Evolutionary conservation across 2,329 filamentous ascomycete genomes (phyloP).

Genomic region (Colletotrichum abscissum): DNA sequence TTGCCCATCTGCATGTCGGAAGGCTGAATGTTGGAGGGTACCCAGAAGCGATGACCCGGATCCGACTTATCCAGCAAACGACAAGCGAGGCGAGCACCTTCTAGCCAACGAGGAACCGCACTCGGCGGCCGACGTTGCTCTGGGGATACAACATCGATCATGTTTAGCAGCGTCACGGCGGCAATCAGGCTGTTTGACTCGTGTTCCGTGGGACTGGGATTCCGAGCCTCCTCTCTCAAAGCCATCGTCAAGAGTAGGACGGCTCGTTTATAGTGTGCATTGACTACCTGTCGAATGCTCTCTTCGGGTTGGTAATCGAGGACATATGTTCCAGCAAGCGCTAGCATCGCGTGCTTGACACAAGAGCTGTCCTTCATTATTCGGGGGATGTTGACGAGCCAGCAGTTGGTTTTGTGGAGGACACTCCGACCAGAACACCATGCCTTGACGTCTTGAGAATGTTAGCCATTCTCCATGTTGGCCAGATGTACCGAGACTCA

Average conservation of each 20-base stretch:
- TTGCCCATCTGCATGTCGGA: slow-evolving; percentile 49
- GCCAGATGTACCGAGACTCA: slow-evolving; percentile 1
- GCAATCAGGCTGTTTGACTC: slow-evolving; percentile 30
- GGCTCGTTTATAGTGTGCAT: slow-evolving; percentile 41
- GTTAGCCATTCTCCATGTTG: neutral
- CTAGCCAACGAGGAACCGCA: slow-evolving; percentile 50
- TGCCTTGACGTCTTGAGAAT: slow-evolving; percentile 47
- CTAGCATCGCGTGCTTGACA: slow-evolving; percentile 51
- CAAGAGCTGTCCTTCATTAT: slow-evolving; percentile 48
- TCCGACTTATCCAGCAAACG: slow-evolving; percentile 48
- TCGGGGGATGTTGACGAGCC: slow-evolving; percentile 52
- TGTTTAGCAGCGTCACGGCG: slow-evolving; percentile 41
- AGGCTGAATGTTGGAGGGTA: slow-evolving; percentile 46
- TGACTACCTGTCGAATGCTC: slow-evolving; percentile 45
- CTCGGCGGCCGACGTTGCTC: slow-evolving; percentile 48
- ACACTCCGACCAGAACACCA: slow-evolving; percentile 55
- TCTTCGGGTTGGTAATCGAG: slow-evolving; percentile 52
- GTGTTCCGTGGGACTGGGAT: slow-evolving; percentile 1
- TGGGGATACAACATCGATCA: slow-evolving; percentile 44
- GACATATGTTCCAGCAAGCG: slow-evolving; percentile 53
- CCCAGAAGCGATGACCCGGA: slow-evolving; percentile 50
- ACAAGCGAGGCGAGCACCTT: slow-evolving; percentile 50
- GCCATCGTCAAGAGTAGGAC: slow-evolving; percentile 46
- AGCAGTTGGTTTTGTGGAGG: slow-evolving; percentile 50
- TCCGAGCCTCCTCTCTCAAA: slow-evolving; percentile 1